These are phyloP conservation scores for Aspergillus leporis DNA, from an alignment of 495 filamentous ascomycete species.

Conservation along the genomic window DNA sequence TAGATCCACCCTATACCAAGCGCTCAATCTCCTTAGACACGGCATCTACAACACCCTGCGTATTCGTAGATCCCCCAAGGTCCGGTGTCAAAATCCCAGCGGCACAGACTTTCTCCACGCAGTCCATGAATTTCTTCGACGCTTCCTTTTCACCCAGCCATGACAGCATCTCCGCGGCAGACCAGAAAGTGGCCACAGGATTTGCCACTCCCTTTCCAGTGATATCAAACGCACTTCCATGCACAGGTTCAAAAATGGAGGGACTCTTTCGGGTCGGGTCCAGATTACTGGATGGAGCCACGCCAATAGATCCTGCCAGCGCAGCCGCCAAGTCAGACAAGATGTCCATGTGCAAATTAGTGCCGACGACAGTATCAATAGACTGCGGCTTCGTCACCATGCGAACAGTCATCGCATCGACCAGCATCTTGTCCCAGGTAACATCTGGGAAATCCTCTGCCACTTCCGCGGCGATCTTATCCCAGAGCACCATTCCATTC, in stretches of 20 bases:
- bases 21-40: constrained; percentile 57
- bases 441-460: constrained; percentile 54
- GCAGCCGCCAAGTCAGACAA: constrained; percentile 58
- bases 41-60: constrained; percentile 59
- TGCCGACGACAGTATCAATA: constrained; percentile 59
- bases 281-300: constrained; percentile 61
- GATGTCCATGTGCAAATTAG: constrained; percentile 59
- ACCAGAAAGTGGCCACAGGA: constrained; percentile 70
- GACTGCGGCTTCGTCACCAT: constrained; percentile 55
- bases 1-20: not conserved
- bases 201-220: constrained; percentile 72
- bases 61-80: constrained; percentile 55
- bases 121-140: constrained; percentile 55
- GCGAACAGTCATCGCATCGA: constrained; percentile 58
- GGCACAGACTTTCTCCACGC: constrained; percentile 62
- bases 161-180: constrained; percentile 64
- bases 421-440: constrained; percentile 57
- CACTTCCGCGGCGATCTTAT: constrained; percentile 48
- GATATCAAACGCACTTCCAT: constrained; percentile 69
- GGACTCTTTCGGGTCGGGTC: constrained; percentile 61
- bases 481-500: constrained; percentile 60
- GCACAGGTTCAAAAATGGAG: constrained; percentile 67
- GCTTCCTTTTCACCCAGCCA: constrained; percentile 63
- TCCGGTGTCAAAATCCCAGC: constrained; percentile 58
- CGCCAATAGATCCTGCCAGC: constrained; percentile 54